These are phyloP conservation scores for Pseudonitzschia delicatissima DNA, from an alignment of 108 stramenopile species.

Conservation along the genomic window DNA sequence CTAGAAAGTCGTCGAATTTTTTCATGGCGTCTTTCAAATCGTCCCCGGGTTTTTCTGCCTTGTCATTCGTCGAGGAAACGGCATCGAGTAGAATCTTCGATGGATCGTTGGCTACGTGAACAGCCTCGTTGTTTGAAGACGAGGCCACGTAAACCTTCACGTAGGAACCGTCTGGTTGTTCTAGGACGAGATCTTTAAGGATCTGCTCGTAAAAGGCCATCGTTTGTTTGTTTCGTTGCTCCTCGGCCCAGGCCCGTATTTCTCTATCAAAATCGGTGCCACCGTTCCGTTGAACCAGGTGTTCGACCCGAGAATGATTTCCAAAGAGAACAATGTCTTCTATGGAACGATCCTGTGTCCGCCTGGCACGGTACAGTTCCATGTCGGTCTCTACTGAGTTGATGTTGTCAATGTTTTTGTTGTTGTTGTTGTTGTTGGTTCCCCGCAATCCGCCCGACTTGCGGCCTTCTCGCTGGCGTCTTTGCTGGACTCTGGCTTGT, in stretches of 20 bases:
- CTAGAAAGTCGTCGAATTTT: not conserved
- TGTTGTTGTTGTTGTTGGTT: not conserved
- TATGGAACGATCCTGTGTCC: slow-evolving; percentile 32
- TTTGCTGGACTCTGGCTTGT: slow-evolving; percentile 18
- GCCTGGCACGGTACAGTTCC: slow-evolving; percentile 17
- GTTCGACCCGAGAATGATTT: slow-evolving; percentile 43
- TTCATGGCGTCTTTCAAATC: slow-evolving; percentile 6
- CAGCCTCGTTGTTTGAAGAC: not conserved
- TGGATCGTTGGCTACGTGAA: not conserved
- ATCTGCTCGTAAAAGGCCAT: not conserved
- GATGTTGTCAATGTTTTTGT: not conserved
- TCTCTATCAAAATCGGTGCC: slow-evolving; percentile 48
- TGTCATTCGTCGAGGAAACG: not conserved
- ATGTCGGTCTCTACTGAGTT: not conserved
- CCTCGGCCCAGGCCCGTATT: slow-evolving; percentile 46
- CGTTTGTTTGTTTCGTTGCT: slow-evolving; percentile 1
- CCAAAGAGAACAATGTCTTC: not conserved
- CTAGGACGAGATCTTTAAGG: not conserved
- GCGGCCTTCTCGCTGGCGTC: slow-evolving; percentile 20
- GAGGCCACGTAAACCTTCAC: slow-evolving; percentile 16
- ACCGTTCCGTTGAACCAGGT: slow-evolving; percentile 50
- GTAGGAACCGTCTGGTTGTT: slow-evolving; percentile 9
- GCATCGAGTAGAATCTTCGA: not conserved
- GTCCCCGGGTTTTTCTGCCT: not conserved
- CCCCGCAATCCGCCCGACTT: slow-evolving; percentile 2